Evolutionary conservation across 1,284 basidiomycete species (phyloP), one percentile per base, ranked within the genome.

Genomic region (Heliocybe sulcata): DNA sequence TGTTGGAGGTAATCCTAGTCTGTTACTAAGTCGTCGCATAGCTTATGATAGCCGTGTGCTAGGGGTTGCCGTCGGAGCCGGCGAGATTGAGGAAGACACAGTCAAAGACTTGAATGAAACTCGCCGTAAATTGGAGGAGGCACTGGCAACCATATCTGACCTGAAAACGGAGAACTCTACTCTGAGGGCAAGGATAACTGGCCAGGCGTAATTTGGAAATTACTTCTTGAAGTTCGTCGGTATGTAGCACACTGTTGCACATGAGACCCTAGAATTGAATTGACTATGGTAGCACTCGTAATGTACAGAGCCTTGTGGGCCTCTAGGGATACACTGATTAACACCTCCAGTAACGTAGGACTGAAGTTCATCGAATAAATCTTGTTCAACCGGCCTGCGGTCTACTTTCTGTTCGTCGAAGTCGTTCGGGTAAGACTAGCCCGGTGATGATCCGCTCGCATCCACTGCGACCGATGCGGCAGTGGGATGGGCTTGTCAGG

Each of bases 1-100:
- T 11, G 83, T 90, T 20, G 85, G 85, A 76, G 87, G 88, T 89
- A 58, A 63, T 72, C 61, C 25, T 35, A 50, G 51, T 14, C 27
- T 12, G 51, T 20, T 3, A 59, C 55, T 58, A 38, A 45, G 12
- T 42, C 23, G 35, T 14, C 35, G 35, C 20, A 20, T 27, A 10
- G 45, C 35, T 42, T 16, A 53, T 23, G 4, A 29, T 53, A 27
- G 35, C 31, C 25, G 33, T 58, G 50, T 22, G 52, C 16, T 54
- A 90, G 87, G 87, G 35, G 77, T 90, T 49, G 81, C 87, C 1
- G 79, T 89, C 23, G 83, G 86, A n/a, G 81, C 84, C 0, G 83
- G 80, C n/a, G 86, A 88, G 62, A 58, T 89, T 3, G 76, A 77
- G 56, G 85, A 86, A 63, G 76, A 79, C 53, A 69, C 71, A 2